A percentile compares a stretch with the other conserved stretches of the same genome.
Evolutionary conservation across 2,329 filamentous ascomycete species (phyloP).

Genomic region (Calonectria hongkongensis): DNA sequence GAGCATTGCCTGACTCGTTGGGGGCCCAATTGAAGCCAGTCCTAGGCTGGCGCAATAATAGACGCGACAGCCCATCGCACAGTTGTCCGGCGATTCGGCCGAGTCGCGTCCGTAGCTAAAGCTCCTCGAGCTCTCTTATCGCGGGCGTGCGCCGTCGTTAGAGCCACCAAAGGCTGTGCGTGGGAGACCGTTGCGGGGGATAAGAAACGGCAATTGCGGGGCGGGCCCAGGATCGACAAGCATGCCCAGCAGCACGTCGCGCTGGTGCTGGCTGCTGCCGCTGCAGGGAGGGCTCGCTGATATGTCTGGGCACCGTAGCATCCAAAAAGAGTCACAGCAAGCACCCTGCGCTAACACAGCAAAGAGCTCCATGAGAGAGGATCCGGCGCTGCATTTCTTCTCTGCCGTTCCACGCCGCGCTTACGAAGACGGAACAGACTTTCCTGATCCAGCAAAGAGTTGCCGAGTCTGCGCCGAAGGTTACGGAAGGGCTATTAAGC

Average conservation of each 20-base stretch:
- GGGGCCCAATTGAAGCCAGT: background rate
- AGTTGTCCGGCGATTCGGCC: background rate
- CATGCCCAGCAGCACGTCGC: background rate
- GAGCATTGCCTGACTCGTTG: too few relatives aligned
- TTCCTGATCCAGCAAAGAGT: slow-evolving; percentile 18
- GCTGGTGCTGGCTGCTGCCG: too few relatives aligned
- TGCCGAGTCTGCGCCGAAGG: slow-evolving; percentile 37
- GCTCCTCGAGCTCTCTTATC: background rate
- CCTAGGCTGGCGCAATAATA: background rate
- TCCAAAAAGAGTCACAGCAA: background rate
- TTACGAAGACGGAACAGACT: slow-evolving; percentile 4
- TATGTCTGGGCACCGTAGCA: background rate
- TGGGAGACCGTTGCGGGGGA: background rate
- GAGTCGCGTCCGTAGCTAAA: background rate
- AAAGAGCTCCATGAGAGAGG: background rate
- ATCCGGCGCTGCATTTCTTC: background rate
- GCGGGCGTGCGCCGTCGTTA: background rate
- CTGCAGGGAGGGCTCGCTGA: background rate
- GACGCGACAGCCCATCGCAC: background rate
- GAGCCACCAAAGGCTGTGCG: background rate
- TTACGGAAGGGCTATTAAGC: slow-evolving; percentile 45
- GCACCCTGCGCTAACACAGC: too few relatives aligned
- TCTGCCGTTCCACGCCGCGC: background rate
- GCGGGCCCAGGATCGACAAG: slow-evolving; percentile 13
- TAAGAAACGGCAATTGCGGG: slow-evolving; percentile 18